Percentiles rank a stretch among this genome's conserved stretches.
phyloP scores from a whole-genome alignment of 257 asterid genomes.

The Coffea canephora region DNA sequence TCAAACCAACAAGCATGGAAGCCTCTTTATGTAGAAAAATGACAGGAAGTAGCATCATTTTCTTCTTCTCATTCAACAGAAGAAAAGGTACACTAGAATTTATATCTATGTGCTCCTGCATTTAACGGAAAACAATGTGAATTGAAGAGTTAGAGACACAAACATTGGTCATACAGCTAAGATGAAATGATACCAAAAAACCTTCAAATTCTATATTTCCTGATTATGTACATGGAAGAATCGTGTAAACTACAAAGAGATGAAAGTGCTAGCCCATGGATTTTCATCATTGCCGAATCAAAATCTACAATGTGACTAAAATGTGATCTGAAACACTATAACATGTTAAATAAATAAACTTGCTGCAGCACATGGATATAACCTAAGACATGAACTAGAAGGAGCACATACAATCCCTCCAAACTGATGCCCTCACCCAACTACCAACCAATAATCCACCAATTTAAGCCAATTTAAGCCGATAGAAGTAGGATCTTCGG shows the following conservation, averaged over 20 bases:
- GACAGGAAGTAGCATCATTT: slow-evolving; percentile 55
- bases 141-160: not conserved
- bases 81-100: slow-evolving; percentile 58
- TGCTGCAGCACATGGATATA: not conserved
- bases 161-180: not conserved
- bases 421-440: not conserved
- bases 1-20: slow-evolving; percentile 33
- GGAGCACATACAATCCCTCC: not conserved
- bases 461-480: not conserved
- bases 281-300: not conserved
- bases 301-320: not conserved
- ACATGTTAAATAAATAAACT: not conserved
- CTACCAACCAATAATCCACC: not conserved
- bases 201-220: not conserved
- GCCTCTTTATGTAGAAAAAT: slow-evolving; percentile 48
- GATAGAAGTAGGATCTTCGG: not conserved
- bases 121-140: slow-evolving; percentile 15
- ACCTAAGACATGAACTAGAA: not conserved
- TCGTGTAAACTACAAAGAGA: not conserved
- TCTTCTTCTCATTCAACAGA: slow-evolving; percentile 57
- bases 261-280: not conserved
- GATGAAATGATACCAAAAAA: not conserved
- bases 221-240: not conserved
- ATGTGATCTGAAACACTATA: not conserved
- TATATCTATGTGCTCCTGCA: slow-evolving; percentile 57